A percentile compares a stretch with the other conserved stretches of the same genome.
These are phyloP conservation scores for Pythium guiyangense DNA, from an alignment of 352 stramenopile species.

Conservation along the genomic window DNA sequence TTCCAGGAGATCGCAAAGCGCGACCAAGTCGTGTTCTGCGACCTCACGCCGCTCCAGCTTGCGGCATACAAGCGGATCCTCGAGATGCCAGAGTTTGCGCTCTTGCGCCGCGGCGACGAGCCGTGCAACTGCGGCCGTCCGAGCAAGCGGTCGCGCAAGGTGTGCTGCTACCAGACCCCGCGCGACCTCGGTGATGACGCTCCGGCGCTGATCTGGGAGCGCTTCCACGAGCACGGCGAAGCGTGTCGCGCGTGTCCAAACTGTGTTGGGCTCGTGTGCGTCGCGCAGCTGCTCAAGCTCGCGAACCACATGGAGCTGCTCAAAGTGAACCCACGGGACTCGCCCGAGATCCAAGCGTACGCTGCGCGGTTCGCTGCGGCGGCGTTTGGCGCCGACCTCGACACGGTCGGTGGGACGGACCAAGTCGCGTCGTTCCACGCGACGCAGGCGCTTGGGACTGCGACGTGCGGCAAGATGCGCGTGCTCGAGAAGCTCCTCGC, in stretches of 20 bases:
- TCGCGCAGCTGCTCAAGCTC: constrained; percentile 72
- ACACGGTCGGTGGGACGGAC: constrained; percentile 47
- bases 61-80: constrained; percentile 66
- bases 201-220: constrained; percentile 49
- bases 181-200: constrained; percentile 8
- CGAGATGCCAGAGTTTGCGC: constrained; percentile 65
- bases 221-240: constrained; percentile 44
- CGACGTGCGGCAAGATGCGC: constrained; percentile 81
- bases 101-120: constrained; percentile 59
- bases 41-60: constrained; percentile 67
- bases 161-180: constrained; percentile 59
- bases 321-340: constrained; percentile 61
- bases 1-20: constrained; percentile 72
- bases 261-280: constrained; percentile 66
- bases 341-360: constrained; percentile 47
- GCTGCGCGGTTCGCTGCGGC: constrained; percentile 44
- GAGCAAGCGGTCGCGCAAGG: constrained; percentile 48
- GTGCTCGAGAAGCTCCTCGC: constrained; percentile 68
- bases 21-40: constrained; percentile 80
- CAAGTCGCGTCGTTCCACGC: constrained; percentile 56
- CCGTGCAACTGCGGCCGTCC: constrained; percentile 60
- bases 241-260: constrained; percentile 61
- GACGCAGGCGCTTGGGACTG: constrained; percentile 49
- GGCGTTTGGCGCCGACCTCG: constrained; percentile 54
- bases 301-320: constrained; percentile 80